Evolutionary conservation across 78 protist genomes (phyloP), one percentile per base, ranked within the genome.

Genomic region (Protostelium mycophagum): DNA sequence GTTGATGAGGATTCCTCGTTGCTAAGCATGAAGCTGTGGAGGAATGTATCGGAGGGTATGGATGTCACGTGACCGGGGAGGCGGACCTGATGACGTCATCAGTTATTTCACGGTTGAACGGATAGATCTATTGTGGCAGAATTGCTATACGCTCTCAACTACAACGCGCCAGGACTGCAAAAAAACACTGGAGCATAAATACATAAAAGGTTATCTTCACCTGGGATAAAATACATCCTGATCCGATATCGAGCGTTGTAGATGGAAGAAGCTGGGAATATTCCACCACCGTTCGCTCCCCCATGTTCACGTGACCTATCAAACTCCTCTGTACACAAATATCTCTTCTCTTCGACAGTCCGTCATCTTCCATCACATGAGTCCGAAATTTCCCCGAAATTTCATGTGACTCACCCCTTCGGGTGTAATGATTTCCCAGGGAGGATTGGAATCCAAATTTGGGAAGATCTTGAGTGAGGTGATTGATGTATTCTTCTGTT

Each of bases 401-500:
- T 36, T 0, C n/a, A n/a, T n/a, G n/a, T n/a, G n/a, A n/a, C 35
- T 35, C 34, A 63, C n/a, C 34, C 38, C 35, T 63, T 10, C 35
- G 31, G 38, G n/a, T 34, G 31, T 0, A 35, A n/a, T n/a, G 73
- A 34, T 39, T 84, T 35, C 36, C 37, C 28, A 88, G 34, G 1
- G n/a, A n/a, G n/a, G 90, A 87, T 38, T 83, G 86, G 5, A 88
- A 83, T 38, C 91, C 94, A 23, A 91, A n/a, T 36, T 88, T 83
- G 34, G 90, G 88, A 1, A 91, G 89, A 85, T 88, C 89, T 0
- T 25, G 28, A 73, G 94, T 91, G 83, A 91, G 89, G 39, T 91
- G 94, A 63, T 85, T 91, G 86, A 91, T 87, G 83, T 91, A 91
- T 38, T 91, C 94, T 63, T 91, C 90, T 88, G 91, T 88, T 1